Evolutionary conservation across 176 grass and related monocot species (phyloP).

Genomic region (Eragrostis nindensis): DNA sequence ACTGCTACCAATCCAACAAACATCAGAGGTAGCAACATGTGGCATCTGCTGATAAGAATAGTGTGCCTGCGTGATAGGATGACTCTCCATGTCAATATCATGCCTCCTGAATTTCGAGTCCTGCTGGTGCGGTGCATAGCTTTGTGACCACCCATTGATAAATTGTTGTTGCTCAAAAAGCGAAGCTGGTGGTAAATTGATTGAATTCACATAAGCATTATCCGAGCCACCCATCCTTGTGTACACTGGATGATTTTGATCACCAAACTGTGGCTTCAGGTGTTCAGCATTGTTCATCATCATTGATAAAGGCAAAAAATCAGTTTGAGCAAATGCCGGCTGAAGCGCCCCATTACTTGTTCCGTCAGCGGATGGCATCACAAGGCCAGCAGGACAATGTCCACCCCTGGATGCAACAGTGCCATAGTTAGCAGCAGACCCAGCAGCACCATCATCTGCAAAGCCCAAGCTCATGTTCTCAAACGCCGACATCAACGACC

Average conservation of each 20-base stretch:
- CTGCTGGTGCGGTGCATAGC: constrained; percentile 34
- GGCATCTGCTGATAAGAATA: constrained; percentile 41
- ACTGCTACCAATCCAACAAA: constrained; percentile 26
- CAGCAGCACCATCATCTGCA: constrained; percentile 25
- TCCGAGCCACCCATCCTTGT: constrained; percentile 8
- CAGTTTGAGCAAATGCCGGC: constrained; percentile 8
- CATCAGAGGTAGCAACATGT: constrained; percentile 37
- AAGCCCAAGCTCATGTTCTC: constrained; percentile 40
- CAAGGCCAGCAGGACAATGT: not conserved
- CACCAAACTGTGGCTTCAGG: not conserved
- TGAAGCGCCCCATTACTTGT: constrained; percentile 1
- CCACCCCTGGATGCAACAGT: not conserved
- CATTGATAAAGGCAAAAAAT: not conserved
- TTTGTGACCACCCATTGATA: not conserved
- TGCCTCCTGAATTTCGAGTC: constrained; percentile 29
- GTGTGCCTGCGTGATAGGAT: constrained; percentile 25
- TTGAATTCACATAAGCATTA: not conserved
- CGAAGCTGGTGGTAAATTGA: constrained; percentile 32
- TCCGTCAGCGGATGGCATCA: not conserved
- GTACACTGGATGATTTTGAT: not conserved
- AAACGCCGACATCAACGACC: constrained; percentile 42
- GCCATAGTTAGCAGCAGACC: not conserved
- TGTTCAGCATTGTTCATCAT: constrained; percentile 41
- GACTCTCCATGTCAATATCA: constrained; percentile 44
- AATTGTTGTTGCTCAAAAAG: constrained; percentile 28